These are phyloP conservation scores for Collybiopsis luxurians DNA, from an alignment of 768 basidiomycete genomes.

Conservation along the genomic window DNA sequence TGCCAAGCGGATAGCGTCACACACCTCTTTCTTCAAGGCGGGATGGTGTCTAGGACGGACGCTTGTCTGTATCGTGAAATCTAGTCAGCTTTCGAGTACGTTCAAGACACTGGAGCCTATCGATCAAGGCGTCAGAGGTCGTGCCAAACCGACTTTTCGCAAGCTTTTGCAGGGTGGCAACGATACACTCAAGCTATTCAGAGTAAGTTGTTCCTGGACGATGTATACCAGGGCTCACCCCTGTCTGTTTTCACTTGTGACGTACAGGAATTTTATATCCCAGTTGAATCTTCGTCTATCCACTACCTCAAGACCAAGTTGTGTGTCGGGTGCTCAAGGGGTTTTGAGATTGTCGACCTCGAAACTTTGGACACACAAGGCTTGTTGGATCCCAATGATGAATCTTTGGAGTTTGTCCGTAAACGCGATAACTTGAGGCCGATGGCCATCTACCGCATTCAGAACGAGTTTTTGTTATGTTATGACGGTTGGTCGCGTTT, in stretches of 20 bases:
- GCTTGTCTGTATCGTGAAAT: slow-evolving; percentile 96
- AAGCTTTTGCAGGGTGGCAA: slow-evolving; percentile 93
- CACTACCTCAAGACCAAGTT: slow-evolving; percentile 97
- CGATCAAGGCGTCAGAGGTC: slow-evolving; percentile 77
- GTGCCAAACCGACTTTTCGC: slow-evolving; percentile 88
- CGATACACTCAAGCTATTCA: slow-evolving; percentile 89
- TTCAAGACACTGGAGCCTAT: slow-evolving; percentile 98
- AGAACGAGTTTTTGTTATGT: slow-evolving; percentile 94
- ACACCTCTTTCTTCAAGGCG: slow-evolving; percentile 97
- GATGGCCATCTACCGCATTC: slow-evolving; percentile 95
- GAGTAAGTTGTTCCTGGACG: slow-evolving; percentile 44
- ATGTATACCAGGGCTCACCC: neutral
- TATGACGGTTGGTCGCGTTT: slow-evolving; percentile 77
- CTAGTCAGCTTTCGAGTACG: slow-evolving; percentile 90
- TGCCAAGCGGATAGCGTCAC: slow-evolving; percentile 92
- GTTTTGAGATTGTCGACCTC: slow-evolving; percentile 98
- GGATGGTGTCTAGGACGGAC: slow-evolving; percentile 89
- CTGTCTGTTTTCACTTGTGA: neutral
- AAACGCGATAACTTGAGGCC: slow-evolving; percentile 86
- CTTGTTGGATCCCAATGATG: slow-evolving; percentile 88
- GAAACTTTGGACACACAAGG: slow-evolving; percentile 97
- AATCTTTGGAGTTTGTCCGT: slow-evolving; percentile 89
- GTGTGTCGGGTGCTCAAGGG: slow-evolving; percentile 95
- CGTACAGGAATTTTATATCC: slow-evolving; percentile 95
- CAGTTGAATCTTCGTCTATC: slow-evolving; percentile 93